Evolutionary conservation across 352 stramenopile species (phyloP).

Genomic region (Phytophthora cactorum): DNA sequence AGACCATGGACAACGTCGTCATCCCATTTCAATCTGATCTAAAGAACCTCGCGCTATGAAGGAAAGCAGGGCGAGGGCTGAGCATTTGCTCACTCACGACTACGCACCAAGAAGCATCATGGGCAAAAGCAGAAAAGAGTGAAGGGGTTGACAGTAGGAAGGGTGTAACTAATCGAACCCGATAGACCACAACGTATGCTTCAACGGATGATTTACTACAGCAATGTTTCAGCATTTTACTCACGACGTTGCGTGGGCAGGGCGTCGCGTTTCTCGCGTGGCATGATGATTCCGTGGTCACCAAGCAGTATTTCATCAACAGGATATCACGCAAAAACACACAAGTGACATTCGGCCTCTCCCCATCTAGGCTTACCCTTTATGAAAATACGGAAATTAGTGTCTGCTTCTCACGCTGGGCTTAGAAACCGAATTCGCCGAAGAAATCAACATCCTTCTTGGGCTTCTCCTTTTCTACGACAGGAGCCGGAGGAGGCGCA

Average conservation of each 20-base stretch:
- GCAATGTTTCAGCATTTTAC: neutral
- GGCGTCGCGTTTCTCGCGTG: too few species aligned
- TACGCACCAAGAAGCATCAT: constrained; percentile 27
- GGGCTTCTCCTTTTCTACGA: constrained; percentile 37
- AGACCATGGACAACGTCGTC: constrained; percentile 19
- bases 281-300: neutral
- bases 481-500: constrained; percentile 38
- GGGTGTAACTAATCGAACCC: constrained; percentile 40
- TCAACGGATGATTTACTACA: constrained; percentile 7
- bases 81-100: constrained; percentile 29
- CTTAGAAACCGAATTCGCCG: constrained; percentile 81
- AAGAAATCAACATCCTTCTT: constrained; percentile 91
- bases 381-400: constrained; percentile 21
- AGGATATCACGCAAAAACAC: constrained; percentile 14
- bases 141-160: constrained; percentile 36
- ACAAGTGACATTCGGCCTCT: constrained; percentile 25
- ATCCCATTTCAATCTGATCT: constrained; percentile 31
- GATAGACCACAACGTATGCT: constrained; percentile 37
- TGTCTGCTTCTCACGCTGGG: neutral
- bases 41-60: constrained; percentile 38
- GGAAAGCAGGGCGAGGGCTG: constrained; percentile 34
- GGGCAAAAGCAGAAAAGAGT: constrained; percentile 32
- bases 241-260: neutral
- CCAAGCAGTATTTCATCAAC: too few species aligned
- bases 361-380: constrained; percentile 28